Conservation (phyloP, 177 flowering plant species). For the Vitis hybrid region DNA sequence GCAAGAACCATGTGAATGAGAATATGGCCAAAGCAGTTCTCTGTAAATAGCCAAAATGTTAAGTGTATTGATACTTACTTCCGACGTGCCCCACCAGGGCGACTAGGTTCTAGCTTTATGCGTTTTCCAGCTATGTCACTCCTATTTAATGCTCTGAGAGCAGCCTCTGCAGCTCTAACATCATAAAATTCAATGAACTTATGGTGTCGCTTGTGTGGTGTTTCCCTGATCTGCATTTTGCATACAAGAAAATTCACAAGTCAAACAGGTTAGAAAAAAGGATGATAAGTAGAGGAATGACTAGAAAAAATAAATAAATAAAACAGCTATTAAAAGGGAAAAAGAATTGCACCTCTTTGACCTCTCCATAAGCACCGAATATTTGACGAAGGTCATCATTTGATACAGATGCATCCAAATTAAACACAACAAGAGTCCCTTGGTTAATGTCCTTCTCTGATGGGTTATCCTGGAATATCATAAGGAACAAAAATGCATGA, state of each 20-base stretch:
- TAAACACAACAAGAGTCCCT: constrained; percentile 78
- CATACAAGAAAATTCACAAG: background rate
- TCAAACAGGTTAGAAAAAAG: background rate
- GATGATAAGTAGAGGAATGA: background rate
- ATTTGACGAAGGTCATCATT: constrained; percentile 68
- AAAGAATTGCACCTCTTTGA: constrained; percentile 54
- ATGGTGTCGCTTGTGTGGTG: constrained; percentile 78
- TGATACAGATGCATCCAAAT: constrained; percentile 71
- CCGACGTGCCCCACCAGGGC: constrained; percentile 83
- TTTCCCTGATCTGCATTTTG: constrained; percentile 65
- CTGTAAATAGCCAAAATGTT: background rate
- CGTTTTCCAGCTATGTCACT: constrained; percentile 82
- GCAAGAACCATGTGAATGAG: background rate
- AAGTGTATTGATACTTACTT: constrained; percentile 36
- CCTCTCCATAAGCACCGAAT: constrained; percentile 79
- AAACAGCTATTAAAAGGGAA: background rate
- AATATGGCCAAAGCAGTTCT: background rate
- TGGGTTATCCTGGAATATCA: constrained; percentile 60
- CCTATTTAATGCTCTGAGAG: constrained; percentile 67
- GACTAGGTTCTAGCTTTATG: constrained; percentile 80
- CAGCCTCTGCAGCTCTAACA: constrained; percentile 79
- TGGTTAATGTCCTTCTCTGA: constrained; percentile 81
- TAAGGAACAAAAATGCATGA: background rate
- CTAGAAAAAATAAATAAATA: background rate
- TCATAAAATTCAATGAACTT: constrained; percentile 78